A percentile compares a stretch with the other conserved stretches of the same genome.
phyloP scores from a whole-genome alignment of 805 yeast species.

The Wickerhamomyces hampshirensis region DNA sequence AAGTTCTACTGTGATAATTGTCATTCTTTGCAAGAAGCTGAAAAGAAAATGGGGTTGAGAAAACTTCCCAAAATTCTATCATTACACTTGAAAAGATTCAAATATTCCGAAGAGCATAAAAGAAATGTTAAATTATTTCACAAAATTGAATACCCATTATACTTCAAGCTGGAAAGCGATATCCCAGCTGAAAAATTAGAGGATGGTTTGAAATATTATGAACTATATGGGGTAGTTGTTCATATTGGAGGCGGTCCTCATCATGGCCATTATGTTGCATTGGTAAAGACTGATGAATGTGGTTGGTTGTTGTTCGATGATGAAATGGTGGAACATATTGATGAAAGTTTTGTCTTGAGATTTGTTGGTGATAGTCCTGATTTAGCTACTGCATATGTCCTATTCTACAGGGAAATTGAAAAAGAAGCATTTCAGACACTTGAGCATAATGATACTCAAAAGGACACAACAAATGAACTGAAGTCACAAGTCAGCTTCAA shows the following conservation, averaged over 20 bases:
- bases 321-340: slow-evolving; percentile 87
- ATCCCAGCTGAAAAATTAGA: slow-evolving; percentile 53
- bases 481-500: too few relatives aligned
- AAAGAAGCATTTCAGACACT: slow-evolving; percentile 30
- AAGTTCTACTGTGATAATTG: slow-evolving; percentile 93
- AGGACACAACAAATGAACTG: too few relatives aligned
- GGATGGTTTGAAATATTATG: slow-evolving; percentile 54
- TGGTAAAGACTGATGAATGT: slow-evolving; percentile 68
- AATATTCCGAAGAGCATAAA: slow-evolving; percentile 79
- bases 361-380: slow-evolving; percentile 89
- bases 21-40: slow-evolving; percentile 88
- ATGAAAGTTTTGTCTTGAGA: slow-evolving; percentile 73
- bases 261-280: slow-evolving; percentile 92
- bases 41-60: slow-evolving; percentile 78
- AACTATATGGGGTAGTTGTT: slow-evolving; percentile 79
- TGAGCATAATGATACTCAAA: not conserved
- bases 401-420: slow-evolving; percentile 68
- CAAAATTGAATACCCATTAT: slow-evolving; percentile 74
- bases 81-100: slow-evolving; percentile 85
- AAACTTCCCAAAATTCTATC: slow-evolving; percentile 74
- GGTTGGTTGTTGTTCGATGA: slow-evolving; percentile 96
- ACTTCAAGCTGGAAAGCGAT: slow-evolving; percentile 45
- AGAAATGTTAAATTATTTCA: slow-evolving; percentile 84
- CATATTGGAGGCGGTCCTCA: slow-evolving; percentile 98
- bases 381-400: slow-evolving; percentile 84